These are phyloP conservation scores for Ogataea zsoltii DNA, from an alignment of 805 yeast species.

Conservation along the genomic window DNA sequence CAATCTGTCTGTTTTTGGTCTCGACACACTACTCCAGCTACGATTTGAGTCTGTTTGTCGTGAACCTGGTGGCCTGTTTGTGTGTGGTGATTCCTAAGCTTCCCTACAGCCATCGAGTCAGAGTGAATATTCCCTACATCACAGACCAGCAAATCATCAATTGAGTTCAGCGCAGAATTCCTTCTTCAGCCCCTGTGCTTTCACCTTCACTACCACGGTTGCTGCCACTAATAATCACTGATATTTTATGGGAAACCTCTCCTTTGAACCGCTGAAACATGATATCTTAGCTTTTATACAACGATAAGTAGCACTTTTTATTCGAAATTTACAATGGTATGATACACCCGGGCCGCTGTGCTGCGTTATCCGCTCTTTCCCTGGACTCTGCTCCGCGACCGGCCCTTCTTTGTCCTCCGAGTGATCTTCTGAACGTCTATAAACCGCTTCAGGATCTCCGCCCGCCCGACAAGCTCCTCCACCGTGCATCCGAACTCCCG, in stretches of 20 bases:
- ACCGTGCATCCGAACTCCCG: conserved; percentile 26
- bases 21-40: conserved; percentile 90
- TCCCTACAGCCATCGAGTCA: conserved; percentile 76
- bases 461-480: conserved; percentile 25
- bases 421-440: conserved; percentile 23
- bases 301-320: conserved; percentile 4
- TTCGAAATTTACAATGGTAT: background rate
- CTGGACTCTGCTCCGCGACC: too few species aligned
- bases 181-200: background rate
- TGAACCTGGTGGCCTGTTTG: conserved; percentile 79
- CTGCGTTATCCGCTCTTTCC: too few species aligned
- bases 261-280: too few species aligned
- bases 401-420: background rate
- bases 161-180: conserved; percentile 4
- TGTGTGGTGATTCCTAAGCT: conserved; percentile 90
- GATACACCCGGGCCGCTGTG: too few species aligned
- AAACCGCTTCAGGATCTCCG: conserved; percentile 20
- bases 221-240: background rate
- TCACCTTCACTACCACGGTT: background rate
- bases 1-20: conserved; percentile 79
- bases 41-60: conserved; percentile 72
- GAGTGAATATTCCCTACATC: conserved; percentile 59
- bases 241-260: background rate
- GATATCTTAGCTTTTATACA: background rate
- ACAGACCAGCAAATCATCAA: conserved; percentile 38